Base-by-base conservation (phyloP, 2,329 filamentous ascomycete genomes). In the Rhexocercosporidium sp. region DNA sequence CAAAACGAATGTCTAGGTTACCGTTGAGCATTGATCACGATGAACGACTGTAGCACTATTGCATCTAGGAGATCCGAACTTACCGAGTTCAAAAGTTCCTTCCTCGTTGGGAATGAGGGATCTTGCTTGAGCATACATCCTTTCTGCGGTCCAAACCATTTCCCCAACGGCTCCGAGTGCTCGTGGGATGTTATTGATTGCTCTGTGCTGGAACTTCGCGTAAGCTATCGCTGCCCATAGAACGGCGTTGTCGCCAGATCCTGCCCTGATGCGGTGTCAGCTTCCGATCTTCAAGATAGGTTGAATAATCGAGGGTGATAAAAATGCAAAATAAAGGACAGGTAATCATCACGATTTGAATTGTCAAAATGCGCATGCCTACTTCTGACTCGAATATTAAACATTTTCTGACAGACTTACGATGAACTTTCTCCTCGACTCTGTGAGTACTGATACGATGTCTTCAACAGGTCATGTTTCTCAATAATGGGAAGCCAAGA, bases 401-500 rank as follows among this genome's bases (percentile, higher is more conserved):
- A 8, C 9, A 46, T 44, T 25, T 9, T 12, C 4, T 12, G 41
- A n/a, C 14, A 47, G 11, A 59, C 66, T 60, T 68, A 59, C 8
- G 59, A 25, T 11, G 64, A 53, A n/a, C 49, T 47, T 16, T 44
- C 54, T 18, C 68, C 68, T 5, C 66, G 65, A 22, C 64, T 70
- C 34, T 73, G 74, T 11, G 73, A 72, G 64, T 77, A 77, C 59
- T 77, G 75, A 56, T 77, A 75, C 8, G 75, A 77, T 1, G 72
- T 73, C 39, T 74, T 69, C 20, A 77, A 57, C 8, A 77, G 64
- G 70, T 77, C 74, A 66, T 90, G 85, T 69, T 89, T 90, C 70
- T 93, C 89, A 12, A 90, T 81, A 29, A 94, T 88, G 0, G 92
- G 92, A 29, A 94, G 83, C 92, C 92, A 94, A 62, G 86, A 88